A percentile compares a stretch with the other conserved stretches of the same genome.
phyloP scores from a whole-genome alignment of 192 early-diverging fungal genomes.

The Podila minutissima region DNA sequence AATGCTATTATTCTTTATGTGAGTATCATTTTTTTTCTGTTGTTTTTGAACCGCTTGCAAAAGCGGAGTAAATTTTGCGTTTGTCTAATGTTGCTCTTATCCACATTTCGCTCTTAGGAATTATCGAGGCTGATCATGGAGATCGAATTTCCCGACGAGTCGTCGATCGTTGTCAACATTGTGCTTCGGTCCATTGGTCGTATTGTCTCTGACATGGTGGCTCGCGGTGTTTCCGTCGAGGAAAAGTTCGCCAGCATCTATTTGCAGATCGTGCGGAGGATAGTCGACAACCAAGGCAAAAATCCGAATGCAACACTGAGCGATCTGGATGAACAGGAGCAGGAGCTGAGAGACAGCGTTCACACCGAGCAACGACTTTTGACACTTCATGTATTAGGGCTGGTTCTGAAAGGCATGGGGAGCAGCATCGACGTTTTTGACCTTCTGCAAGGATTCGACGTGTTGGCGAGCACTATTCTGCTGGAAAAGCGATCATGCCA shows the following conservation, averaged over 20 bases:
- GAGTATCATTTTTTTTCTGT: neutral
- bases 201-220: conserved; percentile 43
- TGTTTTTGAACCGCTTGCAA: neutral
- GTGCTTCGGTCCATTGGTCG: conserved; percentile 44
- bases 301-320: neutral
- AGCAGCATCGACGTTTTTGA: conserved; percentile 43
- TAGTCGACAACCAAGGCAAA: conserved; percentile 24
- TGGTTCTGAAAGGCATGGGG: conserved; percentile 44
- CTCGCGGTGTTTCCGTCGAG: conserved; percentile 29
- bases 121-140: conserved; percentile 49
- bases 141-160: conserved; percentile 35
- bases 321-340: conserved; percentile 14
- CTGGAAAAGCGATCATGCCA: conserved; percentile 37
- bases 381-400: conserved; percentile 41
- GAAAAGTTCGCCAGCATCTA: conserved; percentile 52
- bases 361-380: conserved; percentile 51
- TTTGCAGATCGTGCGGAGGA: conserved; percentile 43
- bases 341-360: conserved; percentile 40
- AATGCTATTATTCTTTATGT: conserved; percentile 50
- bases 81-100: neutral
- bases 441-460: conserved; percentile 50
- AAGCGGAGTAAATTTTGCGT: neutral
- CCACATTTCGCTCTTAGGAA: conserved; percentile 20
- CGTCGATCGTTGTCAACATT: conserved; percentile 47
- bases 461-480: conserved; percentile 33